phyloP scores from a whole-genome alignment of 345 rosid genomes.

The Bretschneidera sinensis region DNA sequence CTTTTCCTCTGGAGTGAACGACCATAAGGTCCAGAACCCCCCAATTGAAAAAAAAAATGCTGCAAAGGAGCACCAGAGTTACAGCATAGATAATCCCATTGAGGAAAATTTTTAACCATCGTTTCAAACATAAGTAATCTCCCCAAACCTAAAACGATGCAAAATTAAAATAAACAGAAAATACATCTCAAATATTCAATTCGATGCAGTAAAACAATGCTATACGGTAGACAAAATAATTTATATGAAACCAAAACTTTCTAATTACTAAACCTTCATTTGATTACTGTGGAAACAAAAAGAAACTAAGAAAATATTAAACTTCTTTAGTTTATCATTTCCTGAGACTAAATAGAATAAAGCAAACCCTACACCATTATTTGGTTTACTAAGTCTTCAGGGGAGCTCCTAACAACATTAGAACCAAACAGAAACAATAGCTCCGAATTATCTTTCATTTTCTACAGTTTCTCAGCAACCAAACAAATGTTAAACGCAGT shows the following conservation, averaged over 20 bases:
- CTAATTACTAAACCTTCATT: neutral
- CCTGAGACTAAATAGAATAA: conserved; percentile 1
- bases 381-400: conserved; percentile 7
- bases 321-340: neutral
- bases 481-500: conserved; percentile 9
- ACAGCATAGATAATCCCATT: too few relatives aligned
- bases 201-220: too few relatives aligned
- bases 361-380: conserved; percentile 4
- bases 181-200: neutral
- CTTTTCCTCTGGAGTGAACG: too few relatives aligned
- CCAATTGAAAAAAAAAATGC: too few relatives aligned
- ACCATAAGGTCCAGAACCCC: too few relatives aligned
- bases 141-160: neutral
- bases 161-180: neutral
- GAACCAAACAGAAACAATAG: neutral
- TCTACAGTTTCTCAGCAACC: conserved; percentile 13
- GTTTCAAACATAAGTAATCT: neutral
- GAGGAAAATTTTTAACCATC: neutral
- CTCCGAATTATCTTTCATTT: conserved; percentile 2
- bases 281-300: neutral
- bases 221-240: neutral
- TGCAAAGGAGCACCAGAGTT: too few relatives aligned
- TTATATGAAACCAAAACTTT: neutral
- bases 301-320: neutral
- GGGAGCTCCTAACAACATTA: neutral